Evolutionary conservation across 345 rosid species (phyloP).

Genomic region (Eucalyptus curtisii): DNA sequence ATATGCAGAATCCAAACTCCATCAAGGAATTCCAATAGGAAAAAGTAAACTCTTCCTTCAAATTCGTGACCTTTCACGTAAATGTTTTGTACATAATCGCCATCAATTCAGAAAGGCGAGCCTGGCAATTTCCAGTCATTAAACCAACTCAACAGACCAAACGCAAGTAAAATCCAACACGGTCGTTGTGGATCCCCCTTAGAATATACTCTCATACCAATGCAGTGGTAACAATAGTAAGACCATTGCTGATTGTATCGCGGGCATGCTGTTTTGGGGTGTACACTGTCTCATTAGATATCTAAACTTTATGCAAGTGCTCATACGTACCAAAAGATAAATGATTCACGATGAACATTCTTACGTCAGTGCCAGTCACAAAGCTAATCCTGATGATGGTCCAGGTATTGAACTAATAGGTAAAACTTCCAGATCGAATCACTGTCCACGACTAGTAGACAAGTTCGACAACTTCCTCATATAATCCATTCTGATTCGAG

Average conservation of each 20-base stretch:
- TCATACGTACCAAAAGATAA: not conserved
- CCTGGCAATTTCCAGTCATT: not conserved
- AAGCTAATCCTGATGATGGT: not conserved
- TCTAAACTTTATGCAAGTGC: not conserved
- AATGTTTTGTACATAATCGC: not conserved
- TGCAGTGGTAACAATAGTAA: not conserved
- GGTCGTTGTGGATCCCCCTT: not conserved
- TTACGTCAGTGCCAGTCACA: not conserved
- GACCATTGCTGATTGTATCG: not conserved
- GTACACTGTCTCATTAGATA: not conserved
- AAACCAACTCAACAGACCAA: not conserved
- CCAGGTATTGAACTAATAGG: not conserved
- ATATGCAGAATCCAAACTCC: not conserved
- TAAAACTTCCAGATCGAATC: not conserved
- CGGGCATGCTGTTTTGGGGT: not conserved
- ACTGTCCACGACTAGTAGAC: not conserved
- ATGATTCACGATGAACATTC: not conserved
- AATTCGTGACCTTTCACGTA: not conserved
- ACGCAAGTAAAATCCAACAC: not conserved
- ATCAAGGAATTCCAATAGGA: not conserved
- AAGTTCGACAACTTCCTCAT: not conserved
- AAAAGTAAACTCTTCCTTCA: not conserved
- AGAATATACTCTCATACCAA: not conserved
- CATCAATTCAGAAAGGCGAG: not conserved
- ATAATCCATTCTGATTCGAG: not conserved